phyloP scores from a whole-genome alignment of 2,329 filamentous ascomycete genomes.

The Basipetospora sp. region DNA sequence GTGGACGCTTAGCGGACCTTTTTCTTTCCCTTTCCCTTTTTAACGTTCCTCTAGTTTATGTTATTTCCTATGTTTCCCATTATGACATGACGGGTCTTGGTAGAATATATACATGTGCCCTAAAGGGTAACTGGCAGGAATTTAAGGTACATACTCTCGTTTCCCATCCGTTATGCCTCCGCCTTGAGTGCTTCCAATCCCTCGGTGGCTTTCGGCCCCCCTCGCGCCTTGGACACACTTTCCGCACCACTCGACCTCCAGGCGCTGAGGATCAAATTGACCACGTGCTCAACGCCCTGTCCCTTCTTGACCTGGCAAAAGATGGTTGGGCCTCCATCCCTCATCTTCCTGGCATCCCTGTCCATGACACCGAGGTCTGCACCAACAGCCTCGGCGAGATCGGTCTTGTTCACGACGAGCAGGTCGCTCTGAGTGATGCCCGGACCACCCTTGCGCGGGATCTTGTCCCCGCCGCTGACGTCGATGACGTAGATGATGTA shows the following conservation, averaged over 20 bases:
- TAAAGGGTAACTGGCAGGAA: background rate
- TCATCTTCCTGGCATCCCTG: constrained; percentile 81
- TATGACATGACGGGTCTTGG: constrained; percentile 6
- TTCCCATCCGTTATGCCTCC: background rate
- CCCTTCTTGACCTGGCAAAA: constrained; percentile 95
- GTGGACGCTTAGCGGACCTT: constrained; percentile 1
- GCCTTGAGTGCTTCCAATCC: constrained; percentile 2
- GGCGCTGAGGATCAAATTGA: constrained; percentile 74
- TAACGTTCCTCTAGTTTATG: constrained; percentile 2
- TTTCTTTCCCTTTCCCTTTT: background rate
- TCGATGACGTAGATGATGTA: constrained; percentile 99
- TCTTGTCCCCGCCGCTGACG: constrained; percentile 89
- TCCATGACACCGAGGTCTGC: constrained; percentile 92
- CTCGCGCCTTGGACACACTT: constrained; percentile 36
- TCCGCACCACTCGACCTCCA: constrained; percentile 84
- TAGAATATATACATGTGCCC: constrained; percentile 5
- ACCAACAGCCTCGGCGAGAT: constrained; percentile 77
- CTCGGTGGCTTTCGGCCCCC: constrained; percentile 43
- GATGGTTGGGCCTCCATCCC: constrained; percentile 86
- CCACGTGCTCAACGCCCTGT: constrained; percentile 71
- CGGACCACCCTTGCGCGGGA: constrained; percentile 86
- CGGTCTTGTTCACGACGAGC: constrained; percentile 92
- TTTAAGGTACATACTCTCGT: background rate
- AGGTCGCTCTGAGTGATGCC: constrained; percentile 94
- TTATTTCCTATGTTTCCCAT: constrained; percentile 1